phyloP scores from a whole-genome alignment of 2,329 filamentous ascomycete species.

The Talaromyces pinophilus region DNA sequence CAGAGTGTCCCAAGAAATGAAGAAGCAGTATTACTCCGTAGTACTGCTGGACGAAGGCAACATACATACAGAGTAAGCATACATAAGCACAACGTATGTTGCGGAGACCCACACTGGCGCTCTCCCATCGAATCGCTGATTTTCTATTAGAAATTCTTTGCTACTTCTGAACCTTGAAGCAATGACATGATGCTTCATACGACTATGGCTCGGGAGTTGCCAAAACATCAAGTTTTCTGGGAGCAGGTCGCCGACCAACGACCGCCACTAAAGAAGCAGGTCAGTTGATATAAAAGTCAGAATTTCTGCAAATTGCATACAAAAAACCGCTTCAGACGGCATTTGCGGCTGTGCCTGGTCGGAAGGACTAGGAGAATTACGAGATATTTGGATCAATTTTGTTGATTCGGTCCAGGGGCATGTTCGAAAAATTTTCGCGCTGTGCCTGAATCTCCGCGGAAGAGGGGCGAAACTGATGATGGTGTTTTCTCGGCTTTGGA shows the following conservation, averaged over 20 bases:
- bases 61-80: background rate
- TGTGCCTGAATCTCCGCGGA: constrained; percentile 13
- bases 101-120: background rate
- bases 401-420: background rate
- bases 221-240: background rate
- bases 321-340: background rate
- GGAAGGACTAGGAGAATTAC: constrained; percentile 1
- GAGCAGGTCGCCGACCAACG: background rate
- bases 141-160: constrained; percentile 18
- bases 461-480: background rate
- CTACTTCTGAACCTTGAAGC: background rate
- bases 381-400: background rate
- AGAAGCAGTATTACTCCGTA: too few species aligned
- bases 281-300: background rate
- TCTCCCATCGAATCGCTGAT: constrained; percentile 8
- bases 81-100: constrained; percentile 4
- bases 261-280: background rate
- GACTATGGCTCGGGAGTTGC: background rate
- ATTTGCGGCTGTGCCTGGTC: background rate
- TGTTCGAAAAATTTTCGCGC: background rate
- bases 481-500: background rate
- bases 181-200: background rate
- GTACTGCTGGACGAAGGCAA: background rate
- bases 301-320: background rate
- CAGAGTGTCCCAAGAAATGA: too few species aligned